Evolutionary conservation across 2,329 filamentous ascomycete genomes (phyloP).

Genomic region (Epichloe baconii): DNA sequence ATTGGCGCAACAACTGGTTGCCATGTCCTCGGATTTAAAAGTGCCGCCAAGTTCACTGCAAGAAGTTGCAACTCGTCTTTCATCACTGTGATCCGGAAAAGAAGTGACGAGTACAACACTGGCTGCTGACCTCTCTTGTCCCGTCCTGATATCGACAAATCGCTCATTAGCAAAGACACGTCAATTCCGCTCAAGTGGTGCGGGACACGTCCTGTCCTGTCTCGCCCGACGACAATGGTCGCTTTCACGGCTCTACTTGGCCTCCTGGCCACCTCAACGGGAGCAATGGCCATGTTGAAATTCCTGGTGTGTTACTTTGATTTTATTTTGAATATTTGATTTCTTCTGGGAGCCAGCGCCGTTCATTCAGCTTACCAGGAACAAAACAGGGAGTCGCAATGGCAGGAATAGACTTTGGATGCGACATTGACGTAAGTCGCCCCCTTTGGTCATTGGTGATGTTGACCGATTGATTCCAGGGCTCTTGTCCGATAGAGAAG

Average conservation of each 20-base stretch:
- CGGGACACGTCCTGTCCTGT: not conserved
- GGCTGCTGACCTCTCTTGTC: too few relatives aligned
- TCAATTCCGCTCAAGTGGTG: not conserved
- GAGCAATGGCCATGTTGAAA: constrained; percentile 1
- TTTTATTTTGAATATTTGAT: too few relatives aligned
- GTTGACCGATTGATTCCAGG: constrained; percentile 13
- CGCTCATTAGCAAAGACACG: too few relatives aligned
- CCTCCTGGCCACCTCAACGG: not conserved
- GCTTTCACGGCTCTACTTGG: not conserved
- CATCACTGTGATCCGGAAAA: too few relatives aligned
- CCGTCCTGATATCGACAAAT: too few relatives aligned
- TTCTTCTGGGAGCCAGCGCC: too few relatives aligned
- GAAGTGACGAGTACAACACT: too few relatives aligned
- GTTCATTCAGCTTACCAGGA: not conserved
- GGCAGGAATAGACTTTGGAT: constrained; percentile 35
- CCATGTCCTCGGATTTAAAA: too few relatives aligned
- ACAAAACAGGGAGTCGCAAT: constrained; percentile 26
- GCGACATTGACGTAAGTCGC: constrained; percentile 27
- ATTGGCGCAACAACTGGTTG: too few relatives aligned
- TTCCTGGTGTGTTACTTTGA: constrained; percentile 6
- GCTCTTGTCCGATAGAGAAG: constrained; percentile 23
- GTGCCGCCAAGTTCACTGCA: too few relatives aligned
- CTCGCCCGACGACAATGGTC: not conserved
- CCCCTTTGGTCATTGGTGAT: too few relatives aligned
- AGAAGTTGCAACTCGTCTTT: too few relatives aligned